Base-by-base conservation (phyloP, 176 grass and related monocot genomes). In the Avena eriantha region DNA sequence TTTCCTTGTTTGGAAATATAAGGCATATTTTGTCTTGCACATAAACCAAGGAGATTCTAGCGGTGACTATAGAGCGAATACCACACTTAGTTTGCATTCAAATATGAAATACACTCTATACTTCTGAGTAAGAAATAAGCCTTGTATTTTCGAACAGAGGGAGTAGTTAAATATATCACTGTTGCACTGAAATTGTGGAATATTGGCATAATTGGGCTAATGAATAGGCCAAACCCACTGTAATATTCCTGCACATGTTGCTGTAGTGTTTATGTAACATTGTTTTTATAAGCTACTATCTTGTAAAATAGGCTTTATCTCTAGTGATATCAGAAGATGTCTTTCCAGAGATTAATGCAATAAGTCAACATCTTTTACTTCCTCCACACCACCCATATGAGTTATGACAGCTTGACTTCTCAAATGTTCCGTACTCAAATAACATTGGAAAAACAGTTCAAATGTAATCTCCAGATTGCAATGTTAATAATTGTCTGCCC, bases 311-410 rank as follows among this genome's bases (percentile, higher is more conserved):
- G 49, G 5, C 3, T 81, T 82, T 46, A 82, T 78, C 36, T 77
- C 14, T 21, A 66, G 51, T 46, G 77, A 67, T 85, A 22, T 74
- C 2, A 26, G 41, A 71, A 88, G 63, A 48, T 61, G 4, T 9
- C 1, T 84, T 73, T 41, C 35, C 11, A 51, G 17, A 54, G 18
- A 66, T 58, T 31, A 5, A 70, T 77, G 61, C 39, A 71, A 22
- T 4, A 54, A 82, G 50, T 86, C 51, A 90, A 61, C 51, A 71
- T 22, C 18, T 47, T 17, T 69, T 86, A 77, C 10, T 7, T 33
- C 64, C 81, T 82, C 54, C 69, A 84, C 21, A 69, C 74, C 68
- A 39, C 41, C 68, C 50, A 57, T 63, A 82, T 76, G 39, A 51
- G 26, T 57, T 63, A 82, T 84, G 55, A 23, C 19, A 76, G 41